Conservation (phyloP, 2,329 filamentous ascomycete genomes). For the Aspergillus sp. region DNA sequence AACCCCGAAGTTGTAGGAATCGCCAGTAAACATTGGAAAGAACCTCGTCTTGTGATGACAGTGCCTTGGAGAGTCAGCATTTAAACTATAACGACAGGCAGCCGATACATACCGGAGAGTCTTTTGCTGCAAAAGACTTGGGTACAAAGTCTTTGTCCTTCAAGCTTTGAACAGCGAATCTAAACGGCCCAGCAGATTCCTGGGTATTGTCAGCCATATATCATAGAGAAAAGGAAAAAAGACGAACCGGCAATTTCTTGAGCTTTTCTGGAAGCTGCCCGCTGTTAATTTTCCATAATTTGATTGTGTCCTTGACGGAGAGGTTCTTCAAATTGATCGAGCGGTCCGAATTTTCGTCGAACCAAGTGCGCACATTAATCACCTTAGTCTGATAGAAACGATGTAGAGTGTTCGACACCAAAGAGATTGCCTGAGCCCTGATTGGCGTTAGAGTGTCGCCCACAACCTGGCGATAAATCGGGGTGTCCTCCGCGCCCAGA, state of each 20-base stretch:
- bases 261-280: slow-evolving; percentile 44
- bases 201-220: slow-evolving; percentile 6
- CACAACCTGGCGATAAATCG: slow-evolving; percentile 74
- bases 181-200: slow-evolving; percentile 25
- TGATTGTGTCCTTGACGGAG: slow-evolving; percentile 48
- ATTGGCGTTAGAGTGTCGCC: slow-evolving; percentile 66
- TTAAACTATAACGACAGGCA: background rate
- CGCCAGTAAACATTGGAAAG: slow-evolving; percentile 74
- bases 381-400: slow-evolving; percentile 76
- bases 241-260: slow-evolving; percentile 26
- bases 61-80: slow-evolving; percentile 26
- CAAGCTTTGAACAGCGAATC: slow-evolving; percentile 54
- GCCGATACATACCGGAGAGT: slow-evolving; percentile 29
- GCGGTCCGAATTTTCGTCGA: slow-evolving; percentile 59
- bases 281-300: slow-evolving; percentile 65
- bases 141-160: slow-evolving; percentile 63
- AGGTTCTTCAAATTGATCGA: slow-evolving; percentile 59
- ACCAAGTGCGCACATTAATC: slow-evolving; percentile 77
- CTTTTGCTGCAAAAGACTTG: slow-evolving; percentile 58
- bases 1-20: slow-evolving; percentile 82
- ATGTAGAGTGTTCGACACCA: slow-evolving; percentile 73
- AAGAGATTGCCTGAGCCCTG: slow-evolving; percentile 67
- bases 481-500: slow-evolving; percentile 71
- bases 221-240: background rate
- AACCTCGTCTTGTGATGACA: slow-evolving; percentile 64